Evolutionary conservation across 305 asterid species (phyloP), one percentile per base, ranked within the genome.

Genomic region (Coffea humblotiana): DNA sequence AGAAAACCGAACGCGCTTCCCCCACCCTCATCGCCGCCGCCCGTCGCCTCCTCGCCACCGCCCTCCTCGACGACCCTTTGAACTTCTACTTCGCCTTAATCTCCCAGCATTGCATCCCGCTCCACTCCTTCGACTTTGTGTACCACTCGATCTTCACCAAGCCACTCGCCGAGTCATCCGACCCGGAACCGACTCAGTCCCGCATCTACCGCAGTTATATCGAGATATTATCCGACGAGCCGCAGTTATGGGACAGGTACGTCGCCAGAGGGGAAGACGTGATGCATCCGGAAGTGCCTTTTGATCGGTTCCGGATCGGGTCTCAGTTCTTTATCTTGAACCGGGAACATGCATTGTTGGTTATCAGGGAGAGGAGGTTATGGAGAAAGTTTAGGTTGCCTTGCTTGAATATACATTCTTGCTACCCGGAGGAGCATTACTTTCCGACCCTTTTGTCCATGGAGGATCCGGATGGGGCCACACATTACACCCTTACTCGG

Each of bases 351-450:
- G 88, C 96, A 1, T 74, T 92, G 66, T 85, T 79, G 88, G 96
- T 90, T 70, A 85, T 92, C 40, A 85, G 86, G 84, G 98, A 93
- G 78, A 76, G 88, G 85, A 88, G 86, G 79, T 84, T 93, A 11
- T 93, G 98, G 98, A 88, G 89, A 80, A 93, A 93, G 63, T 93
- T 93, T 74, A 92, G 86, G 89, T 65, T 90, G 77, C 90, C 93
- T 45, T 93, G 98, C 86, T 37, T 90, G 49, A 89, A 91, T 67
- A 83, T 88, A 2, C 87, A 91, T 10, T 89, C 93, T 40, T 93
- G 97, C 83, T 93, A 92, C 60, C 97, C 98, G 0, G 97, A 92
- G 77, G 98, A 93, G 82, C 98, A 93, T 72, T 94, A 94, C 79
- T 92, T 94, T 72, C 98, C 98, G 15, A 94, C 98, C 0, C 82